Evolutionary conservation across 2,329 filamentous ascomycete genomes (phyloP).

Genomic region (Sarocladiaceae sp.): DNA sequence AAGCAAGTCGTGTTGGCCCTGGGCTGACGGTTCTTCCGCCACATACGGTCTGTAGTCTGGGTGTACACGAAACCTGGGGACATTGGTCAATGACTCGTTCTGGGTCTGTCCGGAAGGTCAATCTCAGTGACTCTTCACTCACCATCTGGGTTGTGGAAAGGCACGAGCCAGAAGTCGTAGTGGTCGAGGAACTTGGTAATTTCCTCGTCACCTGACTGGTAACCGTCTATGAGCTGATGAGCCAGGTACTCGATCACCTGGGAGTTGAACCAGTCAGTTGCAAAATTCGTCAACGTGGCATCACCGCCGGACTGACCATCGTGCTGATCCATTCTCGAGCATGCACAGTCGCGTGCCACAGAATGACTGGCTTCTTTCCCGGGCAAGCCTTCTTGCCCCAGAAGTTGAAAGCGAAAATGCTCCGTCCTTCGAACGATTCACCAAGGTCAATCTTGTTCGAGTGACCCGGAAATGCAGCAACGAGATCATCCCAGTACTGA

Average conservation of each 20-base stretch:
- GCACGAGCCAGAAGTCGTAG: constrained; percentile 56
- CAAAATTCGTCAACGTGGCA: background rate
- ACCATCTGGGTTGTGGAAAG: constrained; percentile 50
- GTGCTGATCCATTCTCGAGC: constrained; percentile 52
- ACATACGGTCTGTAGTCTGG: constrained; percentile 44
- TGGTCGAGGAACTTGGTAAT: constrained; percentile 44
- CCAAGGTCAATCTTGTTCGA: constrained; percentile 42
- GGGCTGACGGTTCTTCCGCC: constrained; percentile 48
- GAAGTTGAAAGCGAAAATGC: constrained; percentile 56
- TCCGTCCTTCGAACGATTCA: constrained; percentile 37
- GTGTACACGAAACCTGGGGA: constrained; percentile 45
- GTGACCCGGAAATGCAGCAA: constrained; percentile 38
- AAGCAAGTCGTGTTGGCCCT: constrained; percentile 35
- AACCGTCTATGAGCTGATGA: constrained; percentile 39
- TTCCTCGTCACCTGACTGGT: constrained; percentile 28
- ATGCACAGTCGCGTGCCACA: constrained; percentile 49
- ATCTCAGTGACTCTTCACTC: constrained; percentile 12
- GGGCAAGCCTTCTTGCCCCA: constrained; percentile 36
- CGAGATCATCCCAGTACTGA: constrained; percentile 41
- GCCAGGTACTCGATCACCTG: constrained; percentile 41
- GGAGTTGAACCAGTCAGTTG: constrained; percentile 14
- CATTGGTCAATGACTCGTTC: background rate
- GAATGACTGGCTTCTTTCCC: constrained; percentile 40
- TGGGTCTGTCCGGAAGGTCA: background rate
- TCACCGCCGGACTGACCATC: constrained; percentile 45